Conservation (phyloP, 352 stramenopile genomes). For the Aphanomyces euteiches region DNA sequence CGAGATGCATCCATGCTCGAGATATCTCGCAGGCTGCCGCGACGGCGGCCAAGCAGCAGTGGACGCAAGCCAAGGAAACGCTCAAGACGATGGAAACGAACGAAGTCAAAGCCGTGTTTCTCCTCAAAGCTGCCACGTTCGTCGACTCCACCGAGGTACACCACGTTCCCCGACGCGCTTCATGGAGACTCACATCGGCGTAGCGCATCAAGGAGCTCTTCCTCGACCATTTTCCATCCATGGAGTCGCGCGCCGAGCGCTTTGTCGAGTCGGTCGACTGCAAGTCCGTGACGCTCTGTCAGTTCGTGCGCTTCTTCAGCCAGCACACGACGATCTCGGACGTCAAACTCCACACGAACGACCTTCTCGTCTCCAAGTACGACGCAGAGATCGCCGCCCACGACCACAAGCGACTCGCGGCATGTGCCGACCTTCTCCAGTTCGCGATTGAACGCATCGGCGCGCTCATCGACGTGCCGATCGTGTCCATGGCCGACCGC, state of each 20-base stretch:
- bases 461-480: conserved; percentile 48
- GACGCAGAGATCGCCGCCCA: conserved; percentile 52
- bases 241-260: conserved; percentile 53
- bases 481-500: conserved; percentile 39
- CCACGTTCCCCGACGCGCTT: conserved; percentile 35
- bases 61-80: conserved; percentile 32
- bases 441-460: conserved; percentile 56
- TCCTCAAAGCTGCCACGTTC: background rate
- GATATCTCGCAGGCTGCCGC: conserved; percentile 24
- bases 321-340: conserved; percentile 48
- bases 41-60: conserved; percentile 29
- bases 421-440: conserved; percentile 54
- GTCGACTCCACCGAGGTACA: conserved; percentile 26
- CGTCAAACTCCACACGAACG: conserved; percentile 54
- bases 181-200: conserved; percentile 33
- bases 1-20: conserved; percentile 29
- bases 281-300: conserved; percentile 49
- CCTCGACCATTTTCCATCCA: conserved; percentile 56
- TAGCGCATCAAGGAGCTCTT: conserved; percentile 44
- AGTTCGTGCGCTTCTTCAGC: conserved; percentile 65
- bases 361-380: conserved; percentile 49
- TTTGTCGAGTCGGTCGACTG: conserved; percentile 52
- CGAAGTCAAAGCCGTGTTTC: conserved; percentile 52
- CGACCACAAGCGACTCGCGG: conserved; percentile 43
- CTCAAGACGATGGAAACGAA: conserved; percentile 38